Evolutionary conservation across 202 grass and related monocot species (phyloP).

Genomic region (Miscanthus sacchariflorus): DNA sequence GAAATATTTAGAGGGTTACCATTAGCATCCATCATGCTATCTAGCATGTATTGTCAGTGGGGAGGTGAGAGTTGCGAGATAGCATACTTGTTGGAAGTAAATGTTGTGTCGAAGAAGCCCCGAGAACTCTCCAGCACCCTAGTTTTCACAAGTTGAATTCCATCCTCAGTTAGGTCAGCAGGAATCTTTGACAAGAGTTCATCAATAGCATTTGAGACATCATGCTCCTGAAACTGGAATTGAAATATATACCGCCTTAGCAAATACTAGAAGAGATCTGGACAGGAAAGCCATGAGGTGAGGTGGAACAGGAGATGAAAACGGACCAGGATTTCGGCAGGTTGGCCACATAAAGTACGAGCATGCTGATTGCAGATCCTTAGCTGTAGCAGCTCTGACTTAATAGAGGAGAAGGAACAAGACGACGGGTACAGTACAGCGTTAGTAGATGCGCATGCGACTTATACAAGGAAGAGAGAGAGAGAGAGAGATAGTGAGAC

Average conservation of each 20-base stretch:
- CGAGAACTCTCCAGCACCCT: constrained; percentile 55
- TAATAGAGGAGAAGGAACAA: not conserved
- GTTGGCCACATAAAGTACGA: constrained; percentile 66
- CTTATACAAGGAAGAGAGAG: not conserved
- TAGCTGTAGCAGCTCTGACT: constrained; percentile 70
- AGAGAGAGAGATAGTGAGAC: not conserved
- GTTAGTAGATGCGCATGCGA: not conserved
- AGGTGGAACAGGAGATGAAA: constrained; percentile 5
- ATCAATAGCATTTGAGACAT: constrained; percentile 62
- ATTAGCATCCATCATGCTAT: constrained; percentile 16
- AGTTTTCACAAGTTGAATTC: constrained; percentile 56
- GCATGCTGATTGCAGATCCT: constrained; percentile 65
- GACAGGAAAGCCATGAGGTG: constrained; percentile 31
- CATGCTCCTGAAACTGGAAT: constrained; percentile 68
- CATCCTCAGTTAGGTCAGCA: constrained; percentile 48
- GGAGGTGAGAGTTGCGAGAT: not conserved
- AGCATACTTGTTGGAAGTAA: constrained; percentile 47
- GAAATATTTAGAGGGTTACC: constrained; percentile 36
- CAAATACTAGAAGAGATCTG: constrained; percentile 36
- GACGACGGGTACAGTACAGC: not conserved
- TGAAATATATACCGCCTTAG: not conserved
- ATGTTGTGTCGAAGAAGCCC: constrained; percentile 59
- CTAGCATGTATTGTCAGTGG: not conserved
- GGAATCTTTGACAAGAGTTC: constrained; percentile 56
- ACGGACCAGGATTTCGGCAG: constrained; percentile 76